A percentile compares a stretch with the other conserved stretches of the same genome.
These are phyloP conservation scores for Xylariales sp. DNA, from an alignment of 2,329 filamentous ascomycete species.

Conservation along the genomic window DNA sequence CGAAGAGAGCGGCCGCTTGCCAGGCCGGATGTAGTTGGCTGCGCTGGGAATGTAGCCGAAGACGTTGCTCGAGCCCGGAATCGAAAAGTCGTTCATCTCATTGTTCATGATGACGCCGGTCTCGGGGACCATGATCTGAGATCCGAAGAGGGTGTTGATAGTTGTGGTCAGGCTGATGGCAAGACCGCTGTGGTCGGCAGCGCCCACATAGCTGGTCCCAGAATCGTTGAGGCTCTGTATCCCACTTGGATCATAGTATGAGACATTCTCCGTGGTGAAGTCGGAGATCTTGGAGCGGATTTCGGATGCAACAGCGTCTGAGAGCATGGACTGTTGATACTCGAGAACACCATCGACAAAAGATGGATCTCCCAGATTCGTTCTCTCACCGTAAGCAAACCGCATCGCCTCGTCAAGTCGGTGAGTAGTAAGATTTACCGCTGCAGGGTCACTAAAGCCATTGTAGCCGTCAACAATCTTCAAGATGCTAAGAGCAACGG, in stretches of 20 bases:
- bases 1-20: conserved; percentile 74
- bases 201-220: conserved; percentile 64
- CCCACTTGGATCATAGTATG: conserved; percentile 40
- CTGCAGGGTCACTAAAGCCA: conserved; percentile 51
- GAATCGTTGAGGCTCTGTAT: conserved; percentile 53
- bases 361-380: conserved; percentile 69
- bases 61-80: conserved; percentile 64
- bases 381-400: conserved; percentile 74
- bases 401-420: conserved; percentile 78
- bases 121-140: conserved; percentile 70
- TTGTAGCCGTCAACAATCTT: conserved; percentile 73
- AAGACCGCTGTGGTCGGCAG: conserved; percentile 66
- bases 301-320: conserved; percentile 54
- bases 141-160: conserved; percentile 77
- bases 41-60: conserved; percentile 75
- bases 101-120: conserved; percentile 72
- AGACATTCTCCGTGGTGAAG: conserved; percentile 29
- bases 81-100: conserved; percentile 70
- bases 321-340: conserved; percentile 60
- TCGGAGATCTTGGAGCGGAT: conserved; percentile 42
- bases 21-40: conserved; percentile 70
- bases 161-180: conserved; percentile 77
- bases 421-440: conserved; percentile 63
- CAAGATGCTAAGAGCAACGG: conserved; percentile 66
- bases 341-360: conserved; percentile 60